Evolutionary conservation across 139 green algal species (phyloP), one percentile per base, ranked within the genome.

Genomic region (Nannochloris sp.): DNA sequence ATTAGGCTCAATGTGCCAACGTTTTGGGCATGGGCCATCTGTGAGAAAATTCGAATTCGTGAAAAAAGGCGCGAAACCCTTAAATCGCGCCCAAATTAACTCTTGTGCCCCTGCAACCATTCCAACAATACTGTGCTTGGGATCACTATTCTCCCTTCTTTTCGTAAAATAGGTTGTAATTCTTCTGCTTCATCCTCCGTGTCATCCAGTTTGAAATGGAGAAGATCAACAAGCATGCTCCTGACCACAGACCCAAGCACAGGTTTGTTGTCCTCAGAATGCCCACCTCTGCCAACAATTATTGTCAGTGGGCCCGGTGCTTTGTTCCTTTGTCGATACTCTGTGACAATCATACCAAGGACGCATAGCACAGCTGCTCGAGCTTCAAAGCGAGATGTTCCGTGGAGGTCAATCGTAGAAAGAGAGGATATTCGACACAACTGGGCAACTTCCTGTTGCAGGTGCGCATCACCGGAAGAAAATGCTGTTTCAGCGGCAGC

Each of bases 331-430:
- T 58, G 31, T 11, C n/a, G 19, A 44, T 58, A 72, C 29, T 59
- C 21, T 48, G 50, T 61, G 60, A 70, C 64, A 46, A 81, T 43
- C 48, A 71, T 37, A 24, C 49, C 51, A 27, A 82, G 63, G 18
- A 77, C 59, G 63, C 72, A 81, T 44, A 82, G 59, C 59, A 82
- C 75, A 9, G 75, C 75, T 14, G 75, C 75, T 9, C 75, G 54
- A 34, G 73, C 75, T 66, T 82, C 75, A 25, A 54, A 59, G 36
- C 27, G 59, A 0, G 58, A 72, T 60, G 74, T 71, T 44, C 67
- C 65, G 49, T 82, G 75, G 66, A 82, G 51, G 60, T 82, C 75
- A 21, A 82, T 60, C 36, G 50, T 31, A 18, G 36, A 23, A 18
- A 64, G 5, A 19, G 25, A 51, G 19, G 48, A 60, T 19, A 70